Base-by-base conservation (phyloP, 2,329 filamentous ascomycete species). In the Aspergillus bombycis region DNA sequence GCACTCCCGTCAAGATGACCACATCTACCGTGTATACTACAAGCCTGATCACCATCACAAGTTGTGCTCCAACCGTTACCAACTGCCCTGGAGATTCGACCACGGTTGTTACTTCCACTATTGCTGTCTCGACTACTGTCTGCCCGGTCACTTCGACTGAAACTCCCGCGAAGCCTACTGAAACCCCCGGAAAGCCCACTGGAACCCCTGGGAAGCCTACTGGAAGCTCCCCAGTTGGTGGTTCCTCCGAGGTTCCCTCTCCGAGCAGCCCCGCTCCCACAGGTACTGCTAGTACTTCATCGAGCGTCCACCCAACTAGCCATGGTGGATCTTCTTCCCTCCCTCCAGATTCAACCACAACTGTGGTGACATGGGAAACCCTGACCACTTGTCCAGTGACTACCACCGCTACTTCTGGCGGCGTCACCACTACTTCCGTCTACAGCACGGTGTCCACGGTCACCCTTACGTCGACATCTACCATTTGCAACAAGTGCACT, bases 101-200 rank as follows among this genome's bases (percentile, higher is more conserved):
- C 53, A 80, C 78, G 0, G 73, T 86, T 34, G 78, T 84, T 60
- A 86, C 85, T 3, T 81, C 85, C 62, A 86, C 84, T 8, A 73
- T 89, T 63, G 77, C 86, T 54, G 71, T 88, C 56, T 85, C 83
- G 57, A 89, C 88, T 66, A 89, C 87, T 46, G 74, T 88, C 72
- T 88, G 86, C 82, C 86, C 80, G 41, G 75, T 79, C 36, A 78
- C 77, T 10, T 68, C 69, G 19, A 72, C 70, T 34, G 56, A 60
- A 14, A 57, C 64, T 23, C 55, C 41, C 26, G 38, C 28, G 16
- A 52, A 32, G 23, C 45, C 45, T 21, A 61, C 41, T 14, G 41
- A 21, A 28, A 58, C 48, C 14, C 26, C 48, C 2, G 48, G 11
- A 6, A 64, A 32, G 52, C 34, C 34, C 14, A 28, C 54, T n/a